Base-by-base conservation (phyloP, 495 filamentous ascomycete species). In the Pyrenula aspistea region DNA sequence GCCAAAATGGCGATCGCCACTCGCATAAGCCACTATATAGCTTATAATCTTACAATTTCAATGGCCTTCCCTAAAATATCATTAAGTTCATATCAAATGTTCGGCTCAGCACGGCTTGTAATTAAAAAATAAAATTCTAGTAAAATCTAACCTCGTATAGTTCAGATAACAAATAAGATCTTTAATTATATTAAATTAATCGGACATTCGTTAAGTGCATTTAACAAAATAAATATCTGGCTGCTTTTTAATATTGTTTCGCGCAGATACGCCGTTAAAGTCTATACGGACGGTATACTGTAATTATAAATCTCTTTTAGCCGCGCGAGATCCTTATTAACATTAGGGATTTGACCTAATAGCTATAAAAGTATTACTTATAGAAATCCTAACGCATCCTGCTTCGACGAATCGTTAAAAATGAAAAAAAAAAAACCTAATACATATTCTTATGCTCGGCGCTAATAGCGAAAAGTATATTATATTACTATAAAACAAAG, bases 361-460 rank as follows among this genome's bases (percentile, higher is more conserved):
- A 74, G 58, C 51, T 75, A 70, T 22, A 69, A 53, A n/a, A 73
- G 25, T 24, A 72, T 51, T 10, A 71, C 55, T 22, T 68, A 66
- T 49, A 75, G 21, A 67, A 73, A 69, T 8, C 60, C 62, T 4
- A 47, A 55, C 10, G 10, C 53, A 23, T 65, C 55, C 53, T 67
- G 65, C 49, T 71, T 73, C 2, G 56, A 36, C 1, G 62, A 36
- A 19, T 75, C 70, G 25, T 48, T 68, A 49, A 75, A 73, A 2
- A 65, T 63, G 56, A 73, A 75, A 59, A 67, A 75, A 58, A 71
- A 73, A 58, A 68, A 73, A 2, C 61, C 65, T 22, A 73, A 59
- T 12, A 65, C 69, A 22, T 66, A 54, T 1, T 20, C 15, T 0
- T 54, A 15, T 15, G 56, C 42, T 36, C 61, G 23, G 20, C 53